phyloP scores from a whole-genome alignment of 768 basidiomycete genomes.

The Lentinula sp. region DNA sequence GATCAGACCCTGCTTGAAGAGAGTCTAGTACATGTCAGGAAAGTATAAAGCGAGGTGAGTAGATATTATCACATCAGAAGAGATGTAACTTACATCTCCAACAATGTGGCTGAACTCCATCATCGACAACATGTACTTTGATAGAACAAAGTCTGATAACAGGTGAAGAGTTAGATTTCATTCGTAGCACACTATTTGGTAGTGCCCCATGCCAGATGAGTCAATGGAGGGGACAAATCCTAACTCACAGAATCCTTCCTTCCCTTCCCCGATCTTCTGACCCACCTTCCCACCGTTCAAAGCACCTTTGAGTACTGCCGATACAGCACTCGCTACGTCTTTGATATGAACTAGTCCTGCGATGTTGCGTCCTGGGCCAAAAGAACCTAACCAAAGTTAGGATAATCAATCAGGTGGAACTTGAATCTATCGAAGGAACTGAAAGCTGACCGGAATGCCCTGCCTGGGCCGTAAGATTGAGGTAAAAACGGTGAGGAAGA shows the following conservation, averaged over 20 bases:
- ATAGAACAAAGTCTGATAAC: background rate
- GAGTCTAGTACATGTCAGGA: background rate
- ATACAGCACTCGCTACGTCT: conserved; percentile 28
- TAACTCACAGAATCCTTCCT: conserved; percentile 32
- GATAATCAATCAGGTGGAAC: background rate
- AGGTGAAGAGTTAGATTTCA: background rate
- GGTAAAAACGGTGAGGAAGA: conserved; percentile 28
- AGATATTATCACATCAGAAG: background rate
- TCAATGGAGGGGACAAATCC: background rate
- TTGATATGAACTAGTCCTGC: conserved; percentile 35
- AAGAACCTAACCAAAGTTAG: conserved; percentile 16
- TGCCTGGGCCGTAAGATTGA: conserved; percentile 22
- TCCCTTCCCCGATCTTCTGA: conserved; percentile 32
- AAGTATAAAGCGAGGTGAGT: background rate
- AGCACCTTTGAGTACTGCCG: conserved; percentile 31
- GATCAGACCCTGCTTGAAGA: background rate
- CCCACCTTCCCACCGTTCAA: conserved; percentile 30
- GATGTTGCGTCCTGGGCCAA: conserved; percentile 32
- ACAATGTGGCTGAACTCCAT: background rate
- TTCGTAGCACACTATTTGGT: background rate
- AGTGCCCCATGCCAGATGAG: too few species aligned
- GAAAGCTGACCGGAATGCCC: conserved; percentile 23
- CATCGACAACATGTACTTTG: conserved; percentile 1
- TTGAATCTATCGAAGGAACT: background rate
- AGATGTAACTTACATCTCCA: background rate